Percentiles rank a stretch among this genome's conserved stretches.
These are phyloP conservation scores for Pilasporangium apinafurcum DNA, from an alignment of 352 stramenopile species.

Conservation along the genomic window DNA sequence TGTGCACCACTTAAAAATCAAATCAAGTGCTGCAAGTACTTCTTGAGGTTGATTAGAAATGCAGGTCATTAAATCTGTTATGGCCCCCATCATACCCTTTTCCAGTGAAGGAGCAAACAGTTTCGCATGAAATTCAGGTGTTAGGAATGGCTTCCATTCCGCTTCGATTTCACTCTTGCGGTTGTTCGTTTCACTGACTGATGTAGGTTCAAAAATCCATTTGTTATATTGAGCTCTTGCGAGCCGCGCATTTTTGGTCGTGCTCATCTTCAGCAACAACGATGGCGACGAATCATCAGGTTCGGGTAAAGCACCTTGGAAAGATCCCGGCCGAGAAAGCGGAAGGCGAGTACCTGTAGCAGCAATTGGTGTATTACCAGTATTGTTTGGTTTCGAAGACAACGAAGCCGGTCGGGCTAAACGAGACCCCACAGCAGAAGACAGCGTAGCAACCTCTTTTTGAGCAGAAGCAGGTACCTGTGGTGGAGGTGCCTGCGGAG, in stretches of 20 bases:
- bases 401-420: not conserved
- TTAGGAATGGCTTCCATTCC: conserved; percentile 74
- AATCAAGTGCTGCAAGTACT: conserved; percentile 58
- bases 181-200: conserved; percentile 49
- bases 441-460: no score
- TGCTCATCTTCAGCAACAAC: conserved; percentile 56
- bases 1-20: conserved; percentile 83
- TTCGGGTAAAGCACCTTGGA: conserved; percentile 7
- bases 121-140: conserved; percentile 61
- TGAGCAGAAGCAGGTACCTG: not conserved
- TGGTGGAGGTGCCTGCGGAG: not conserved
- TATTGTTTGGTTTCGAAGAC: conserved; percentile 11
- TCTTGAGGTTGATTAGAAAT: conserved; percentile 61
- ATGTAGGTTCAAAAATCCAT: conserved; percentile 80
- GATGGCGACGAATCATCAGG: conserved; percentile 16
- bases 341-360: conserved; percentile 17
- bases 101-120: conserved; percentile 75
- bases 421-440: conserved; percentile 6
- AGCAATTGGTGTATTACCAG: conserved; percentile 7
- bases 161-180: conserved; percentile 70
- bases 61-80: conserved; percentile 66
- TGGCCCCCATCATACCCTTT: conserved; percentile 78
- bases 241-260: conserved; percentile 47
- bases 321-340: conserved; percentile 25
- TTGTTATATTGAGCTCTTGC: conserved; percentile 70